Evolutionary conservation across 2,329 filamentous ascomycete species (phyloP).

Genomic region (Colletotrichum lindemuthianum): DNA sequence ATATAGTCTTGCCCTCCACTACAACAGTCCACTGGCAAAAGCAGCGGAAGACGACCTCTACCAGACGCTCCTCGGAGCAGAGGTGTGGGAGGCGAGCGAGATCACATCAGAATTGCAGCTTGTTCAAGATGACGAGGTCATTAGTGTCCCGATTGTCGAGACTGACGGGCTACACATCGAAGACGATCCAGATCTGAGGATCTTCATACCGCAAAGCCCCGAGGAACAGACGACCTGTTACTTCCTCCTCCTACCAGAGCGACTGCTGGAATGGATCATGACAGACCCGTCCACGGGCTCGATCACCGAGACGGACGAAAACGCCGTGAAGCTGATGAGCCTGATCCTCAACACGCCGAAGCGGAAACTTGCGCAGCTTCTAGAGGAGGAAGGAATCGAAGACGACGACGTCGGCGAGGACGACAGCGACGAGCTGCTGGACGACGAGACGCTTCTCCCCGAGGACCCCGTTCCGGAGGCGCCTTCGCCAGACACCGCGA

Average conservation of each 20-base stretch:
- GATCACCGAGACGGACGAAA: not conserved
- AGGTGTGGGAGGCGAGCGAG: conserved; percentile 43
- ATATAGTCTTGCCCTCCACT: too few relatives aligned
- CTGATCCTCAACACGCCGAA: not conserved
- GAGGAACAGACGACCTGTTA: conserved; percentile 44
- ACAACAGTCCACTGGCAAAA: too few relatives aligned
- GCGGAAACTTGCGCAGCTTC: not conserved
- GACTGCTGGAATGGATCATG: conserved; percentile 49
- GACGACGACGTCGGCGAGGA: not conserved
- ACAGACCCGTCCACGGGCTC: conserved; percentile 37
- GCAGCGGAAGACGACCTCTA: too few relatives aligned
- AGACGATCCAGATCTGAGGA: conserved; percentile 38
- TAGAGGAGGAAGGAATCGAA: not conserved
- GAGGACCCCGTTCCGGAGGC: not conserved
- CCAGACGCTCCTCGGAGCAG: conserved; percentile 3
- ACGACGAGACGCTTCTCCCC: not conserved
- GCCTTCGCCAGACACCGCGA: too few relatives aligned
- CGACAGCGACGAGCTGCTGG: not conserved
- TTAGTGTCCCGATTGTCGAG: conserved; percentile 32
- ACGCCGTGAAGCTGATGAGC: not conserved
- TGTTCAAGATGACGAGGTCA: conserved; percentile 39
- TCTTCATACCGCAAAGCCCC: conserved; percentile 46
- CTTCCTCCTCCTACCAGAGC: conserved; percentile 39
- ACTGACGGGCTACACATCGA: conserved; percentile 42
- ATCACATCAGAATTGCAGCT: conserved; percentile 44